phyloP scores from a whole-genome alignment of 2,329 filamentous ascomycete genomes.

The Cytospora mali region DNA sequence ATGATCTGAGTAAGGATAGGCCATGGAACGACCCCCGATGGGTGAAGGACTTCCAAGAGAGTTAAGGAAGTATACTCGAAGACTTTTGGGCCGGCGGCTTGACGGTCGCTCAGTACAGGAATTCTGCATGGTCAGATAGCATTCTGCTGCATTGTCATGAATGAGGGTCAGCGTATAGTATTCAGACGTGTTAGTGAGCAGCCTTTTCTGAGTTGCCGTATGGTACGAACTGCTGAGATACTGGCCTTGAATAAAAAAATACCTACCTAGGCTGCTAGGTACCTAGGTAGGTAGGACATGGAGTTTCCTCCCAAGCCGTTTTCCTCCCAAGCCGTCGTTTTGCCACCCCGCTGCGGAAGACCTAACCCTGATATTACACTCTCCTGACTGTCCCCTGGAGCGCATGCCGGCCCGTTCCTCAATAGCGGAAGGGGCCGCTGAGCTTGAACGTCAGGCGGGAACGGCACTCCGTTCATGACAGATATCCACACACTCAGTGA shows the following conservation, averaged over 20 bases:
- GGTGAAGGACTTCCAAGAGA: conserved; percentile 25
- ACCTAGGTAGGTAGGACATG: too few relatives aligned
- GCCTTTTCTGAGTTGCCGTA: background rate
- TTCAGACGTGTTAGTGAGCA: background rate
- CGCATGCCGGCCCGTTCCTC: background rate
- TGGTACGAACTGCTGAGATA: too few relatives aligned
- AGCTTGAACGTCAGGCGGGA: background rate
- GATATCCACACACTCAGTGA: background rate
- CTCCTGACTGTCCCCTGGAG: background rate
- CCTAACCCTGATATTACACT: background rate
- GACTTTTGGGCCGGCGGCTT: background rate
- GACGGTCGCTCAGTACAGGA: background rate
- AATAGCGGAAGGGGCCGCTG: background rate
- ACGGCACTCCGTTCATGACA: conserved; percentile 10
- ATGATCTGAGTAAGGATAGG: conserved; percentile 28
- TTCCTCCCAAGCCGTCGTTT: too few relatives aligned
- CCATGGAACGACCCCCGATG: conserved; percentile 33
- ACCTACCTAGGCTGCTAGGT: too few relatives aligned
- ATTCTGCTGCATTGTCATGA: background rate
- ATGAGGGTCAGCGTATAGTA: background rate
- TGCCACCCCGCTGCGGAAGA: background rate
- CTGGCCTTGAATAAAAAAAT: too few relatives aligned
- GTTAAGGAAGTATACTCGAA: background rate
- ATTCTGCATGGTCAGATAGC: background rate
- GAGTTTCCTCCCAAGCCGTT: too few relatives aligned